phyloP scores from a whole-genome alignment of 805 yeast species.

The Saccharomyces kudriavzevii region DNA sequence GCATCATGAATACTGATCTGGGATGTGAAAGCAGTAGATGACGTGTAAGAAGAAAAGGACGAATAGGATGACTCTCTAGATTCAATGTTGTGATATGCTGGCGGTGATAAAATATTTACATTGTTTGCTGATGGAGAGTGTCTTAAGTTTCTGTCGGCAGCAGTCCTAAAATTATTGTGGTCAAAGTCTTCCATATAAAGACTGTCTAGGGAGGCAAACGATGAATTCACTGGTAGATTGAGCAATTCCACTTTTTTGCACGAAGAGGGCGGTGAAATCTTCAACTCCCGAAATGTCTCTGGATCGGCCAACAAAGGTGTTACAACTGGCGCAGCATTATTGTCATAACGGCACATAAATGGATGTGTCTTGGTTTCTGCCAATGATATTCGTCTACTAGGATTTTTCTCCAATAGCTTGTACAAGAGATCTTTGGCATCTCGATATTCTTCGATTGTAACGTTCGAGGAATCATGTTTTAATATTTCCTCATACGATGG shows the following conservation, averaged over 20 bases:
- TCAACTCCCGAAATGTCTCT: background rate
- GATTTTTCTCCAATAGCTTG: slow-evolving; percentile 61
- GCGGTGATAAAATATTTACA: background rate
- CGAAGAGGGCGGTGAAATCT: background rate
- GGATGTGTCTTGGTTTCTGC: slow-evolving; percentile 69
- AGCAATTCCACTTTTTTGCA: slow-evolving; percentile 16
- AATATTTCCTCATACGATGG: slow-evolving; percentile 37
- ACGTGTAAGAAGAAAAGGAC: background rate
- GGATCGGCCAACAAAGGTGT: background rate
- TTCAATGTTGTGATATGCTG: background rate
- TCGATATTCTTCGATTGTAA: slow-evolving; percentile 33
- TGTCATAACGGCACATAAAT: slow-evolving; percentile 38
- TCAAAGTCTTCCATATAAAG: slow-evolving; percentile 52
- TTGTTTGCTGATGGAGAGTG: background rate
- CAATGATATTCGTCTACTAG: slow-evolving; percentile 58
- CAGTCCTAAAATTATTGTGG: background rate
- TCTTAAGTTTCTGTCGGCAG: background rate
- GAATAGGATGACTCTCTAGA: background rate
- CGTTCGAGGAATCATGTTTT: slow-evolving; percentile 26
- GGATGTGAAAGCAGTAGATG: background rate
- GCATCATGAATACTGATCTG: background rate
- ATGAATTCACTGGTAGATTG: slow-evolving; percentile 59
- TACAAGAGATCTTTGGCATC: slow-evolving; percentile 48
- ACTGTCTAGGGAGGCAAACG: slow-evolving; percentile 67
- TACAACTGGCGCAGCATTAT: background rate